A percentile compares a stretch with the other conserved stretches of the same genome.
These are phyloP conservation scores for Candida golubevii DNA, from an alignment of 805 yeast genomes.

Conservation along the genomic window DNA sequence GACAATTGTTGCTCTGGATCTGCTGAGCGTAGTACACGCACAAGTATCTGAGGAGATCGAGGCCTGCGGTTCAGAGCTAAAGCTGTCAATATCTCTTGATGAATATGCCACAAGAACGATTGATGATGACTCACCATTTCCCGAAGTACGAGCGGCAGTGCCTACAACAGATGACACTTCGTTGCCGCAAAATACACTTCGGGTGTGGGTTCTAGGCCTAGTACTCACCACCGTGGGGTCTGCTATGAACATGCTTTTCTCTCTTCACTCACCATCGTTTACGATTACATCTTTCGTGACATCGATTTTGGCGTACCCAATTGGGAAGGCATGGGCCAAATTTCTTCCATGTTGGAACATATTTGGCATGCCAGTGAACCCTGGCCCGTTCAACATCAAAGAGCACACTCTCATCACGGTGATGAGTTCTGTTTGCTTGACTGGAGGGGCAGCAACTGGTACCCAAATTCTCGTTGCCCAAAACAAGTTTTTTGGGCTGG, in stretches of 20 bases:
- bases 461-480: constrained; percentile 20
- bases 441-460: constrained; percentile 16
- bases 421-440: constrained; percentile 17
- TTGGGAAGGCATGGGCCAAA: constrained; percentile 19
- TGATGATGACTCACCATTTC: constrained; percentile 18
- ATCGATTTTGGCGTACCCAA: constrained; percentile 22
- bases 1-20: constrained; percentile 2
- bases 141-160: constrained; percentile 24
- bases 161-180: constrained; percentile 16
- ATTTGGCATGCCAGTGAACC: constrained; percentile 19
- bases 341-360: constrained; percentile 10
- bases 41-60: neutral
- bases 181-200: constrained; percentile 16
- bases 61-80: neutral
- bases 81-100: neutral
- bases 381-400: constrained; percentile 18
- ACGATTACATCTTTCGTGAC: constrained; percentile 24
- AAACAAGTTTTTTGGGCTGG: constrained; percentile 12
- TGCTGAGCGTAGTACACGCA: constrained; percentile 1
- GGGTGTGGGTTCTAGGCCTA: constrained; percentile 20
- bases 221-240: constrained; percentile 23
- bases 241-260: constrained; percentile 25
- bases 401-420: constrained; percentile 13
- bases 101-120: neutral
- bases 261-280: constrained; percentile 24